Evolutionary conservation across 2,329 filamentous ascomycete genomes (phyloP).

Genomic region (Stagonosporopsis tanaceti): DNA sequence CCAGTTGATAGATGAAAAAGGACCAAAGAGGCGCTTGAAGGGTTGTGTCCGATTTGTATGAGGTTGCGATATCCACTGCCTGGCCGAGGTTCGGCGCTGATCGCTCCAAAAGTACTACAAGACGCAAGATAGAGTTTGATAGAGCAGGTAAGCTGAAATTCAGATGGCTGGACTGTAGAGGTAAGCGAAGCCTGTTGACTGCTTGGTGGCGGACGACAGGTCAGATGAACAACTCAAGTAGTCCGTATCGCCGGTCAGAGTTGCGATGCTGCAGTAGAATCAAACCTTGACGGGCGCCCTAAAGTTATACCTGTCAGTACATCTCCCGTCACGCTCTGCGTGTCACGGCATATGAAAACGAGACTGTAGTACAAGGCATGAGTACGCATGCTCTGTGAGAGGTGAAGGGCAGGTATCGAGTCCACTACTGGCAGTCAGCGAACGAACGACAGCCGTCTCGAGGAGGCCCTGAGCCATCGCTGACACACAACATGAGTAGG

Average conservation of each 20-base stretch:
- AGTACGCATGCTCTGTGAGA: conserved; percentile 34
- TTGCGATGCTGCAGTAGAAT: conserved; percentile 9
- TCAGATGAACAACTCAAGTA: background rate
- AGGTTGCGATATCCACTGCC: background rate
- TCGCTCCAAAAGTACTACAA: background rate
- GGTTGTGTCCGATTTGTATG: background rate
- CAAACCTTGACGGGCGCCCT: conserved; percentile 31
- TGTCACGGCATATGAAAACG: conserved; percentile 41
- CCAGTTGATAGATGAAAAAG: background rate
- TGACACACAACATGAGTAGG: conserved; percentile 40
- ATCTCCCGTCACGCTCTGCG: conserved; percentile 39
- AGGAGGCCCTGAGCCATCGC: conserved; percentile 28
- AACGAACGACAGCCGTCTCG: conserved; percentile 35
- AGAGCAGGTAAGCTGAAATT: background rate
- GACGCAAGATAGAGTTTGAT: background rate
- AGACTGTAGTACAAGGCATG: conserved; percentile 41
- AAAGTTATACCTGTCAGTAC: conserved; percentile 42
- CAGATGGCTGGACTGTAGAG: background rate
- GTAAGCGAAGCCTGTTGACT: background rate
- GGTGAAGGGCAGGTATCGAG: conserved; percentile 34
- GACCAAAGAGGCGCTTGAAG: background rate
- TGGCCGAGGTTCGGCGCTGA: background rate
- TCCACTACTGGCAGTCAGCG: conserved; percentile 28
- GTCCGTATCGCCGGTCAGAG: background rate
- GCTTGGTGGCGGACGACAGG: background rate